Percentiles rank a stretch among this genome's conserved stretches.
Conservation (phyloP, 116 monocot species). For the Phalaenopsis hybrid region DNA sequence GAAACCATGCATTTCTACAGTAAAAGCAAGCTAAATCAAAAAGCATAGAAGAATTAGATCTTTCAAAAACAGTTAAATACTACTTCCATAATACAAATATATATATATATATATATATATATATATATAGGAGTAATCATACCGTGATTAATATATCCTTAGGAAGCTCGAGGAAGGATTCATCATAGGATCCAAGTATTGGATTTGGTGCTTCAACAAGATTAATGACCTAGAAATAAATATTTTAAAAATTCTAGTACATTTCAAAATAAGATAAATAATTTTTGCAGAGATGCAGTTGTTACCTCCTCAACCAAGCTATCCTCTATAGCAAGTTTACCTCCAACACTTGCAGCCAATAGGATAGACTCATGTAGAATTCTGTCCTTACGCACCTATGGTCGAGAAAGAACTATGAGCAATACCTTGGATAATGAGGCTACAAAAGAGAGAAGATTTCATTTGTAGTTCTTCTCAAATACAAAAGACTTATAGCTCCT, state of each 20-base stretch:
- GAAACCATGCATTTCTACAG: too few species aligned
- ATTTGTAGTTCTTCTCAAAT: not conserved
- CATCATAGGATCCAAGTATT: slow-evolving; percentile 76
- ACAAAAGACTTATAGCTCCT: not conserved
- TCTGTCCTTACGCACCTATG: slow-evolving; percentile 47
- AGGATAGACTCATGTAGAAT: slow-evolving; percentile 36
- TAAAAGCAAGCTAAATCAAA: too few species aligned
- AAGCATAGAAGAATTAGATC: not conserved
- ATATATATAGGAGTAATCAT: slow-evolving; percentile 3
- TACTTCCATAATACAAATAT: not conserved
- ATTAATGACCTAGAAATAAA: slow-evolving; percentile 63
- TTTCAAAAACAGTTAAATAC: not conserved
- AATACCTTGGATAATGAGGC: not conserved
- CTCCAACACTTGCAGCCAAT: slow-evolving; percentile 65
- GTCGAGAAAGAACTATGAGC: slow-evolving; percentile 4
- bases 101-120: too few species aligned
- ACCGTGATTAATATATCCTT: slow-evolving; percentile 86
- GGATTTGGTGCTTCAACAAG: slow-evolving; percentile 89
- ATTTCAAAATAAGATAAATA: not conserved
- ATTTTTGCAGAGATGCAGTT: not conserved
- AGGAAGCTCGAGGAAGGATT: slow-evolving; percentile 89
- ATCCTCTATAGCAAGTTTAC: slow-evolving; percentile 37
- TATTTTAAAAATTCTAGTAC: not conserved
- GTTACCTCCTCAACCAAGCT: slow-evolving; percentile 68
- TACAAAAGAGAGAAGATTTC: not conserved